phyloP scores from a whole-genome alignment of 1,284 basidiomycete species.

The Malassezia caprae region DNA sequence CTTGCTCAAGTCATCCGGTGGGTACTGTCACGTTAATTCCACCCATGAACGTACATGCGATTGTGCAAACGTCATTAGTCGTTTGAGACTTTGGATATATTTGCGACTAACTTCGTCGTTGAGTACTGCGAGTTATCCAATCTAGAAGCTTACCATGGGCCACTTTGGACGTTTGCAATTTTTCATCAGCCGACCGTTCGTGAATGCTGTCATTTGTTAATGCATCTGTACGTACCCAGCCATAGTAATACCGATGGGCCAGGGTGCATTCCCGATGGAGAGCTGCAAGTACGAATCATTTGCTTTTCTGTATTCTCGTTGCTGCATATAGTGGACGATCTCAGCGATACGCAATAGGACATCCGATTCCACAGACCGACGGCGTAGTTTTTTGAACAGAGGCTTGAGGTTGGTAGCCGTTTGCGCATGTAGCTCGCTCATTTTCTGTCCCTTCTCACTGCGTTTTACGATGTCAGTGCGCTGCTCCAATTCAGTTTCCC shows the following conservation, averaged over 20 bases:
- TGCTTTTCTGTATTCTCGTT: constrained; percentile 80
- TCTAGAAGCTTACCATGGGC: constrained; percentile 57
- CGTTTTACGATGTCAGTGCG: constrained; percentile 68
- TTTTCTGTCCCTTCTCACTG: constrained; percentile 80
- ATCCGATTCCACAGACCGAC: constrained; percentile 71
- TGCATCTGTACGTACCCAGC: constrained; percentile 60
- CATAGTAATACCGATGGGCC: constrained; percentile 99
- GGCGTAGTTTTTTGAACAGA: constrained; percentile 77
- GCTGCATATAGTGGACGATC: constrained; percentile 93
- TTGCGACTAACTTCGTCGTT: constrained; percentile 98
- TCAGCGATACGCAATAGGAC: constrained; percentile 81
- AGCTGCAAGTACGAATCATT: constrained; percentile 94
- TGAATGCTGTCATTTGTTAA: constrained; percentile 62
- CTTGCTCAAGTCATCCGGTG: constrained; percentile 15
- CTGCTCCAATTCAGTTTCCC: constrained; percentile 85
- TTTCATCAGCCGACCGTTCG: constrained; percentile 89
- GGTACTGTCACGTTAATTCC: constrained; percentile 7
- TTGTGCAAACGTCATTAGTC: constrained; percentile 52
- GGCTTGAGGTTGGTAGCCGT: constrained; percentile 95
- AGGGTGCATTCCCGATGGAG: constrained; percentile 95
- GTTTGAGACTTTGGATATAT: constrained; percentile 94
- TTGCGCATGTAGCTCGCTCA: constrained; percentile 87
- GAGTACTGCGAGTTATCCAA: constrained; percentile 54
- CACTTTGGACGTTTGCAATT: constrained; percentile 90
- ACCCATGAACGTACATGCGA: constrained; percentile 15